Percentiles rank a stretch among this genome's conserved stretches.
phyloP scores from a whole-genome alignment of 2,329 filamentous ascomycete genomes.

The Aspergillus latus region DNA sequence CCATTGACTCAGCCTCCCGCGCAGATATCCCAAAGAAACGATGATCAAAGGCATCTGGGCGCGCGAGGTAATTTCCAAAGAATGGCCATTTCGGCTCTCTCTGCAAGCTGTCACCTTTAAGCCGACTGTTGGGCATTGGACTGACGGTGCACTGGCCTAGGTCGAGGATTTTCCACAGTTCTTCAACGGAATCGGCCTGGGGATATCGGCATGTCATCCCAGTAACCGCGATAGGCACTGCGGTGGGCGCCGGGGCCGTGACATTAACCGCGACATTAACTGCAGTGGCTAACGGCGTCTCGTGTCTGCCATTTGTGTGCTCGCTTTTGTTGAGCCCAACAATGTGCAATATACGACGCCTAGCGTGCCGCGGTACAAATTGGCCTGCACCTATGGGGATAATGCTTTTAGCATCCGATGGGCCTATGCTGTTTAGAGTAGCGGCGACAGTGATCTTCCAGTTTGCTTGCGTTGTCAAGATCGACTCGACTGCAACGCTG shows the following conservation, averaged over 20 bases:
- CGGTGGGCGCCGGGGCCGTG: too few species aligned
- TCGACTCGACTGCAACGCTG: background rate
- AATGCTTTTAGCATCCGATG: background rate
- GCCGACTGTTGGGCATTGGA: conserved; percentile 22
- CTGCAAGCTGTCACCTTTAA: conserved; percentile 23
- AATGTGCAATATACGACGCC: too few species aligned
- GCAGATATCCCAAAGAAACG: conserved; percentile 35
- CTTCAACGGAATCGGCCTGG: conserved; percentile 35
- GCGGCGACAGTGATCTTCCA: background rate
- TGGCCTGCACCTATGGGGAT: too few species aligned
- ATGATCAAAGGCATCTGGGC: conserved; percentile 25
- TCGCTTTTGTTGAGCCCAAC: too few species aligned
- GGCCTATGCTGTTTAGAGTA: background rate
- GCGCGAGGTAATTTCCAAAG: conserved; percentile 24
- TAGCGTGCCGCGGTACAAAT: too few species aligned
- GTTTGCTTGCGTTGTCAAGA: background rate
- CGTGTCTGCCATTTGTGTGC: too few species aligned
- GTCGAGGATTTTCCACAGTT: conserved; percentile 13
- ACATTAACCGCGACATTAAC: too few species aligned
- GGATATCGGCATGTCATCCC: conserved; percentile 39
- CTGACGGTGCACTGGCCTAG: conserved; percentile 14
- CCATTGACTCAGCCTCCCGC: conserved; percentile 30
- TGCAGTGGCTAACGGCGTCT: too few species aligned
- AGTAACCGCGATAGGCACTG: conserved; percentile 34
- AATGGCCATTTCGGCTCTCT: conserved; percentile 19